Evolutionary conservation across 75 land plant species (phyloP).

Genomic region (Cunninghamia lanceolata): DNA sequence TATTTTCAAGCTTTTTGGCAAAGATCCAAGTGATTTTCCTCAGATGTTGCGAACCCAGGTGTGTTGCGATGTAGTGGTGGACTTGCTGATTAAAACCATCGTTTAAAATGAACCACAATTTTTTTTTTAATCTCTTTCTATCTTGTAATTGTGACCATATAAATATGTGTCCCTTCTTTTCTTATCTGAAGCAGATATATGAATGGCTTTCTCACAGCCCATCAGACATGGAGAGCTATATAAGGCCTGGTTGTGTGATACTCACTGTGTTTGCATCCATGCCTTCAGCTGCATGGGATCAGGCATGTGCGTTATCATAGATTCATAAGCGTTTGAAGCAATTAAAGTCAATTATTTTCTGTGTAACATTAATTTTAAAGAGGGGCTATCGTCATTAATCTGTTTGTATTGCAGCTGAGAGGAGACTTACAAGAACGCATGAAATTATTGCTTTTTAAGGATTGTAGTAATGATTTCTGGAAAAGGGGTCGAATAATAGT

Average conservation of each 20-base stretch:
- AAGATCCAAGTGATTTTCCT: slow-evolving; percentile 57
- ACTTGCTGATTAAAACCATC: background rate
- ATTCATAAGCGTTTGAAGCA: background rate
- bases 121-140: background rate
- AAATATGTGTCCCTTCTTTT: background rate
- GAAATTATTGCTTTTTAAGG: slow-evolving; percentile 14
- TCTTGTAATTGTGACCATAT: background rate
- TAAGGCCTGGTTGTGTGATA: slow-evolving; percentile 49
- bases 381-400: slow-evolving; percentile 4
- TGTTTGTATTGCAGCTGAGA: slow-evolving; percentile 14
- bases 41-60: slow-evolving; percentile 49
- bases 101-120: background rate
- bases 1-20: slow-evolving; percentile 71
- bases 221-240: slow-evolving; percentile 44
- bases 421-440: slow-evolving; percentile 37
- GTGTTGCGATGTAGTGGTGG: background rate
- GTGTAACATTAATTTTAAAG: background rate
- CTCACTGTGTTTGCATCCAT: slow-evolving; percentile 39
- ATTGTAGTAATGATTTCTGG: slow-evolving; percentile 25
- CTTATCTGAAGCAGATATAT: slow-evolving; percentile 21
- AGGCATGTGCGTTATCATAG: slow-evolving; percentile 25
- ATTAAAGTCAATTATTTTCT: background rate
- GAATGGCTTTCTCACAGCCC: slow-evolving; percentile 38
- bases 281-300: slow-evolving; percentile 35
- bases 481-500: slow-evolving; percentile 41